Conservation (phyloP, 1,284 basidiomycete genomes). For the Ceratobasidium sp. region DNA sequence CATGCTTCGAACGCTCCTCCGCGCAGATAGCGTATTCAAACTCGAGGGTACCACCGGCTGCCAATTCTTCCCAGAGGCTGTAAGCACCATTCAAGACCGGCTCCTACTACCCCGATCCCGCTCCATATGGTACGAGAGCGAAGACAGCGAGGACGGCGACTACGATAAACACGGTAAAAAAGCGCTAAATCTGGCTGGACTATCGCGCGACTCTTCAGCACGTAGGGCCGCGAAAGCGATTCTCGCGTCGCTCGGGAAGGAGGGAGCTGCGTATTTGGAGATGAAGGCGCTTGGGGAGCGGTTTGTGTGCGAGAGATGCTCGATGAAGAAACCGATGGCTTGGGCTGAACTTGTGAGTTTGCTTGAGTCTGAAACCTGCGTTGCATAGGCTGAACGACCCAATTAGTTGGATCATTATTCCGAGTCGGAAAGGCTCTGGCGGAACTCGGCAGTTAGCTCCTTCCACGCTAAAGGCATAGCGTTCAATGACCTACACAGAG, state of each 20-base stretch:
- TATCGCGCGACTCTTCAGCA: not conserved
- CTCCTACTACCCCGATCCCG: not conserved
- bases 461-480: not conserved
- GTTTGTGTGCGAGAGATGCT: conserved; percentile 38
- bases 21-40: conserved; percentile 41
- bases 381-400: not conserved
- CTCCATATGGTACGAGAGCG: not conserved
- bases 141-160: conserved; percentile 5
- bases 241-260: conserved; percentile 17
- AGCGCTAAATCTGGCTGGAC: conserved; percentile 6
- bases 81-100: conserved; percentile 6
- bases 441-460: not conserved
- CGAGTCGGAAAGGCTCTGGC: not conserved
- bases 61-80: conserved; percentile 23
- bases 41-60: conserved; percentile 14
- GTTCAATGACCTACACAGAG: not conserved
- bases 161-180: not conserved
- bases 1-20: conserved; percentile 8
- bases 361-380: not conserved
- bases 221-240: conserved; percentile 20
- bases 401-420: conserved; percentile 5
- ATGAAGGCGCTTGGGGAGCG: conserved; percentile 34
- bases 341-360: conserved; percentile 40
- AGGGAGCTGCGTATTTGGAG: conserved; percentile 36
- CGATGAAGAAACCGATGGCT: conserved; percentile 31